Base-by-base conservation (phyloP, 2,329 filamentous ascomycete species). In the Knoxdaviesia proteae region DNA sequence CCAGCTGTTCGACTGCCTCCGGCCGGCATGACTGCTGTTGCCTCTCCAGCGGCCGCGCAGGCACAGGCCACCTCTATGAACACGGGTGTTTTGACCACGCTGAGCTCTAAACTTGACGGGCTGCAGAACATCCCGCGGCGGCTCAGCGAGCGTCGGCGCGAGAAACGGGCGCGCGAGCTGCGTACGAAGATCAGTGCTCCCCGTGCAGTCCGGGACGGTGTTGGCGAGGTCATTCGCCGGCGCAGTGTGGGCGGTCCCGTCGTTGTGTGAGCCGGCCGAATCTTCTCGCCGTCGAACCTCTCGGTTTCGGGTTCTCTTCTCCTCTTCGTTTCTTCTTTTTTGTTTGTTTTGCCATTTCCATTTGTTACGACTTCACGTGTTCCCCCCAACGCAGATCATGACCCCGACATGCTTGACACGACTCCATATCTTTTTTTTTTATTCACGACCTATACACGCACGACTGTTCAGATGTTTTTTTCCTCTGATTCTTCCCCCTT, bases 171-270 rank as follows among this genome's bases (percentile, higher is more conserved):
- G 29, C 63, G 69, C 45, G 71, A 72, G 51, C 59, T 79, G 42
- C 63, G 74, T 6, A 60, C 67, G 48, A 76, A 65, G 54, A 79
- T 79, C 38, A 75, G 71, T 46, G 65, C 62, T 5, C 74, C 74
- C 0, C 63, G 58, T 30, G 68, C 73, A 50, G 69, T 75, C 20
- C 59, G 70, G 31, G 71, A 75, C 47, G 69, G 70, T 4, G 67
- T 75, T 3, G 68, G 64, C 9, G 71, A 75, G 32, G 64, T 75
- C 40, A 66, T 74, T 39, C 60, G 66, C 41, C 58, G 61, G 34
- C 62, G 58, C 36, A 20, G 20, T 20, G 20, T 20, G 20, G 20
- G 20, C 20, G 20, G 20, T 20, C 3, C 20, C 20, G 20, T 20
- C 20, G 20, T 20, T 20, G 20, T 20, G 20, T 20, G 20, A 20